These are phyloP conservation scores for Phragmites australis DNA, from an alignment of 176 grass and related monocot species.

Conservation along the genomic window DNA sequence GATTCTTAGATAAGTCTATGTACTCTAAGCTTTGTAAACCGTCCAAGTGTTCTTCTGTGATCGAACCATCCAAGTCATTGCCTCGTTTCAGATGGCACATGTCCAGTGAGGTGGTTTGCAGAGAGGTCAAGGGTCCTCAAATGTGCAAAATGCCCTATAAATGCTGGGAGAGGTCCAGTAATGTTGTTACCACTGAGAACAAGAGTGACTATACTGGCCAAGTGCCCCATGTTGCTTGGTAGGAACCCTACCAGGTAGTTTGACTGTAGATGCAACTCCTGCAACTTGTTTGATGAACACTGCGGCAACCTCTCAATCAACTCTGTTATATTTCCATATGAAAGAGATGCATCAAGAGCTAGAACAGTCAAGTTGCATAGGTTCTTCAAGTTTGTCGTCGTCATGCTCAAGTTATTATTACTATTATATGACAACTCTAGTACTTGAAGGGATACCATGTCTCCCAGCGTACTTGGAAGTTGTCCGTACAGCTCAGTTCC, in stretches of 20 bases:
- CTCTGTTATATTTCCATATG: background rate
- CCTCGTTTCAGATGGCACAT: background rate
- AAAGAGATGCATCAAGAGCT: fast-evolving
- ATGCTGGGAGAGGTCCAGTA: background rate
- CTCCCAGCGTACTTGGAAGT: background rate
- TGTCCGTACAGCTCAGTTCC: background rate
- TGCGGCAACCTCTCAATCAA: background rate
- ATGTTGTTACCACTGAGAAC: too few species aligned
- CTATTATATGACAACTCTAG: background rate
- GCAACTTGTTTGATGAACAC: too few species aligned
- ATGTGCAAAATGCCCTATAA: too few species aligned
- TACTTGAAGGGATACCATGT: background rate
- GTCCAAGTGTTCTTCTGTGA: too few species aligned
- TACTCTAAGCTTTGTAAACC: too few species aligned
- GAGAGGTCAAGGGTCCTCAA: too few species aligned
- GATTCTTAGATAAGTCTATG: background rate
- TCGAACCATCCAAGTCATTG: background rate
- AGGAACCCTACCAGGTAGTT: too few species aligned
- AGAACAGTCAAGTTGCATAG: constrained; percentile 3
- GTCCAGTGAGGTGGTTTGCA: background rate
- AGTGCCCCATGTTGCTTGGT: too few species aligned
- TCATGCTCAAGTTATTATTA: too few species aligned
- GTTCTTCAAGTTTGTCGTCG: background rate
- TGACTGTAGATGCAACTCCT: too few species aligned
- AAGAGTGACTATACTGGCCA: too few species aligned